phyloP scores from a whole-genome alignment of 2,329 filamentous ascomycete genomes.

The Cladobotryum mycophilum region DNA sequence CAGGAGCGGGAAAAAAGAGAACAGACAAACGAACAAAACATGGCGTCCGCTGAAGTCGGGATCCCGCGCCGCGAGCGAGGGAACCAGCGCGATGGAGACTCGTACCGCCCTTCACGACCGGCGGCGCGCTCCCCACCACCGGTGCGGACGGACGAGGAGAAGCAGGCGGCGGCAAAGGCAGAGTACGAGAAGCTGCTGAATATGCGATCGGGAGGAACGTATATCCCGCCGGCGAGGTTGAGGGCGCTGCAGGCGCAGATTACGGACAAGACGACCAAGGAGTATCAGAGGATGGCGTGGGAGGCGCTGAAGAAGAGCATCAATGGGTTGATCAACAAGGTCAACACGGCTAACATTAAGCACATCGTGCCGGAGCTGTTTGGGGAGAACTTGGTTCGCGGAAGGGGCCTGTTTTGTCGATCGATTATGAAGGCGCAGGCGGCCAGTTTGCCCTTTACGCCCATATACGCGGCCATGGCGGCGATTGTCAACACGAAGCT shows the following conservation, averaged over 20 bases:
- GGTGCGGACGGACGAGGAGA: constrained; percentile 66
- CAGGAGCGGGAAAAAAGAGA: neutral
- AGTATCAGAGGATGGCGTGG: constrained; percentile 99
- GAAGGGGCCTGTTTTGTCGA: constrained; percentile 85
- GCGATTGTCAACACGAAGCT: constrained; percentile 97
- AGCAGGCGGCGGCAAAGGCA: constrained; percentile 80
- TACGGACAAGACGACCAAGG: constrained; percentile 91
- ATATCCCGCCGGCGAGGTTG: constrained; percentile 87
- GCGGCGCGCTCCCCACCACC: constrained; percentile 30
- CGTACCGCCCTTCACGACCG: constrained; percentile 39
- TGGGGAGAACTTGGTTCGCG: constrained; percentile 85
- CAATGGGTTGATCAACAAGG: constrained; percentile 98
- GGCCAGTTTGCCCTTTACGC: constrained; percentile 89
- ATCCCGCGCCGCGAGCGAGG: constrained; percentile 34
- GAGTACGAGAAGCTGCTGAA: constrained; percentile 89
- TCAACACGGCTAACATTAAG: constrained; percentile 98
- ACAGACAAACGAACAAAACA: constrained; percentile 19
- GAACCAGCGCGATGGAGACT: constrained; percentile 34
- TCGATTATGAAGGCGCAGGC: constrained; percentile 99
- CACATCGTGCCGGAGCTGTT: constrained; percentile 94
- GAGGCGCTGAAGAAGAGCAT: constrained; percentile 98
- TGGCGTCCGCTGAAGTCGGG: constrained; percentile 42
- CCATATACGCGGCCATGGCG: constrained; percentile 92
- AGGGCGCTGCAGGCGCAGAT: constrained; percentile 93
- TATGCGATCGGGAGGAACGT: constrained; percentile 91